Evolutionary conservation across 345 rosid species (phyloP).

Genomic region (Chamaenerion angustifolium): DNA sequence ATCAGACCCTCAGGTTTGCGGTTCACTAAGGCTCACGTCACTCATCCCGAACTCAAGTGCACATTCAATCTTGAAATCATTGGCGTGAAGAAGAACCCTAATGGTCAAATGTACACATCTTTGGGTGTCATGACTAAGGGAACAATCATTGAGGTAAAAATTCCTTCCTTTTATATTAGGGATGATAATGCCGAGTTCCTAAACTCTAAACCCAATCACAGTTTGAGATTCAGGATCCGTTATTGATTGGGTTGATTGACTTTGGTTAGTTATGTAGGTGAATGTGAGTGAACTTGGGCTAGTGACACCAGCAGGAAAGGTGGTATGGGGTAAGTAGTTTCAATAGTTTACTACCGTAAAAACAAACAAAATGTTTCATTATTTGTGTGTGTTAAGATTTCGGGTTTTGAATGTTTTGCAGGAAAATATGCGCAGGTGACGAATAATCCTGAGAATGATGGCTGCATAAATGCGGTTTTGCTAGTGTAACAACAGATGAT

Average conservation of each 20-base stretch:
- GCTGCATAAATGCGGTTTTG: constrained; percentile 85
- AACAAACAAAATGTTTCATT: neutral
- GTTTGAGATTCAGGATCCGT: too few relatives aligned
- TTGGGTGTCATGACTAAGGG: constrained; percentile 95
- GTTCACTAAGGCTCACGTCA: constrained; percentile 84
- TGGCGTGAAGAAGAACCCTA: constrained; percentile 90
- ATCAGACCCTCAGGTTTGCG: constrained; percentile 91
- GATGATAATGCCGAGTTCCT: too few relatives aligned
- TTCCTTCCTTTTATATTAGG: too few relatives aligned
- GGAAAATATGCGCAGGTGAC: constrained; percentile 96
- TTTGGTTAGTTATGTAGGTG: constrained; percentile 30
- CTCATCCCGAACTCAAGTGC: constrained; percentile 90
- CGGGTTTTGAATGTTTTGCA: constrained; percentile 17
- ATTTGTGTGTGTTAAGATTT: neutral
- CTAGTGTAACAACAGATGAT: constrained; percentile 34
- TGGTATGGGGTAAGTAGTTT: constrained; percentile 81
- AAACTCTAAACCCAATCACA: too few relatives aligned
- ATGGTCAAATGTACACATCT: constrained; percentile 91
- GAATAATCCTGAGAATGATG: constrained; percentile 89
- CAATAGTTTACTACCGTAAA: too few relatives aligned
- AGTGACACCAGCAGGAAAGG: constrained; percentile 93
- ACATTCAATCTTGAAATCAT: constrained; percentile 88
- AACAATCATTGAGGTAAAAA: constrained; percentile 76
- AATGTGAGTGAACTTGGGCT: constrained; percentile 91
- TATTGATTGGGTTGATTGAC: neutral